Evolutionary conservation across 495 filamentous ascomycete genomes (phyloP).

Genomic region (Diplogelasinospora grovesii): DNA sequence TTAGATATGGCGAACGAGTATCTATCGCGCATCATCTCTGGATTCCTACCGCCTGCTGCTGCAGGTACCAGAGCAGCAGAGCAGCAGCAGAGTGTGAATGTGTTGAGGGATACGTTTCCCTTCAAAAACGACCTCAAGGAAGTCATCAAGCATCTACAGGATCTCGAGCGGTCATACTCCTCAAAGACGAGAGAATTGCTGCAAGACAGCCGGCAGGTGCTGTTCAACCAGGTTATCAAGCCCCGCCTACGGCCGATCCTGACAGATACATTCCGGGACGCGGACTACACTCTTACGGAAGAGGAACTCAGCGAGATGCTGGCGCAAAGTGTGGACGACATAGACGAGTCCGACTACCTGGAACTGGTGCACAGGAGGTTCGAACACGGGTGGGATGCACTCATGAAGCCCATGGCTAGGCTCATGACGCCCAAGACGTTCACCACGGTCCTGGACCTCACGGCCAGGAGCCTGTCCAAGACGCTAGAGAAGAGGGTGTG

Average conservation of each 20-base stretch:
- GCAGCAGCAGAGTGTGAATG: slow-evolving; percentile 11
- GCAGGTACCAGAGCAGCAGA: no score
- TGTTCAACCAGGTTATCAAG: slow-evolving; percentile 85
- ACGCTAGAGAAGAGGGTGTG: slow-evolving; percentile 88
- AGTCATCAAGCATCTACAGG: slow-evolving; percentile 59
- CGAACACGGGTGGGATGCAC: slow-evolving; percentile 70
- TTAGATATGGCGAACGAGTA: slow-evolving; percentile 88
- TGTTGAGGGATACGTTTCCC: slow-evolving; percentile 65
- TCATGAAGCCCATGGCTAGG: slow-evolving; percentile 77
- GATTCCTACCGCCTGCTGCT: slow-evolving; percentile 52
- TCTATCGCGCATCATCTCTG: slow-evolving; percentile 72
- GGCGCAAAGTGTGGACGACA: slow-evolving; percentile 41
- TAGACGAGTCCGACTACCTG: slow-evolving; percentile 44
- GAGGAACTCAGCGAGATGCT: slow-evolving; percentile 46
- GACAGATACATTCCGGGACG: slow-evolving; percentile 82
- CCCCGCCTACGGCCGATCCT: slow-evolving; percentile 78
- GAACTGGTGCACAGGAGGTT: slow-evolving; percentile 68
- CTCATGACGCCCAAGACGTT: slow-evolving; percentile 68
- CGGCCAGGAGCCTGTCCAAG: slow-evolving; percentile 61
- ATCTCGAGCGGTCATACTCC: slow-evolving; percentile 63
- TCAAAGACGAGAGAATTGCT: slow-evolving; percentile 74
- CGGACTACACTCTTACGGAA: slow-evolving; percentile 62
- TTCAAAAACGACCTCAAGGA: slow-evolving; percentile 63
- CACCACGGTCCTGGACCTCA: slow-evolving; percentile 62
- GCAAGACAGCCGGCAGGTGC: slow-evolving; percentile 69